Evolutionary conservation across 805 yeast species (phyloP).

Genomic region (Candida sonorensis): DNA sequence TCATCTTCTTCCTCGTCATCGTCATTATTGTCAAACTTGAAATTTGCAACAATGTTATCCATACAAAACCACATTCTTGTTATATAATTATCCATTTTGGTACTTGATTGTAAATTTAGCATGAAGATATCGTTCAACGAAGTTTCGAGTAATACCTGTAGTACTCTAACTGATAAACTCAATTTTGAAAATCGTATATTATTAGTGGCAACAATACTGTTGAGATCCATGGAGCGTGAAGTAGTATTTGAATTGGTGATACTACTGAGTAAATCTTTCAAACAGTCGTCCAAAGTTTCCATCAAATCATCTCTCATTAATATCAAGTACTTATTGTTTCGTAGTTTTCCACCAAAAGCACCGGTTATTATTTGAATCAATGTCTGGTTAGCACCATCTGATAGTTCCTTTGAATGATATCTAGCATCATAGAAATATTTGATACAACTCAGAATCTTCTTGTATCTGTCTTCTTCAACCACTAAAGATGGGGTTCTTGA

Average conservation of each 20-base stretch:
- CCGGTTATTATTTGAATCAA: conserved; percentile 18
- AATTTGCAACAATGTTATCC: conserved; percentile 24
- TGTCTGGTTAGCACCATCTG: conserved; percentile 16
- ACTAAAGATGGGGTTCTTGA: conserved; percentile 19
- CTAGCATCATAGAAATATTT: conserved; percentile 22
- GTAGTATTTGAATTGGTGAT: conserved; percentile 20
- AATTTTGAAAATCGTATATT: conserved; percentile 19
- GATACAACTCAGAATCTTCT: conserved; percentile 12
- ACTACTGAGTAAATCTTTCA: conserved; percentile 18
- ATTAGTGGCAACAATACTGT: conserved; percentile 11
- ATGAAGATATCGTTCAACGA: conserved; percentile 13
- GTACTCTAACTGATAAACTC: conserved; percentile 19
- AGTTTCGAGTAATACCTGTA: conserved; percentile 21
- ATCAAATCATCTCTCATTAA: conserved; percentile 16
- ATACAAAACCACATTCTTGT: conserved; percentile 28
- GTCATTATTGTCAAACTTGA: conserved; percentile 8
- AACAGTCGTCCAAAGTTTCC: conserved; percentile 15
- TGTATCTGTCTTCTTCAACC: conserved; percentile 17
- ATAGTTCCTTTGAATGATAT: conserved; percentile 15
- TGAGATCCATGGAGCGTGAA: conserved; percentile 10
- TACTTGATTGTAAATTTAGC: conserved; percentile 14
- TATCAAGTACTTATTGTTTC: conserved; percentile 17
- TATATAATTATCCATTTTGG: conserved; percentile 19
- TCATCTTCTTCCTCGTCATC: conserved; percentile 1
- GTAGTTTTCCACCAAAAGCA: conserved; percentile 16